These are phyloP conservation scores for Lunularia cruciata DNA, from an alignment of 225 moss, liverwort and hornwort species.

Conservation along the genomic window DNA sequence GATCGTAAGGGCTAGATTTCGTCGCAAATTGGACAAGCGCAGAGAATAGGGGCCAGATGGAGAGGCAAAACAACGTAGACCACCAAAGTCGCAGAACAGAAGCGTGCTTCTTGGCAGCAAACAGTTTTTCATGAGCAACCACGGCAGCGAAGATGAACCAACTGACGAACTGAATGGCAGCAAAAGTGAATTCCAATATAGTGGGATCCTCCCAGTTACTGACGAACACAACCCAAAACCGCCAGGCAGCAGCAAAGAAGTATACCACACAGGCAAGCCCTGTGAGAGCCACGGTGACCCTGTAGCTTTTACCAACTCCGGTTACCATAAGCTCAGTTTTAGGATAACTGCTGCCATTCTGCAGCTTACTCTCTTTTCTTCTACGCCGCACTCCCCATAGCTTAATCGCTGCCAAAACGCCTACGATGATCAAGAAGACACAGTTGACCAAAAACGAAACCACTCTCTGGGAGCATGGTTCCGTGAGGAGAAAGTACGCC, in stretches of 20 bases:
- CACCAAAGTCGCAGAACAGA: conserved; percentile 40
- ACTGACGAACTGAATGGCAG: conserved; percentile 27
- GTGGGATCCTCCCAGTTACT: conserved; percentile 30
- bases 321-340: conserved; percentile 15
- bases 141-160: conserved; percentile 38
- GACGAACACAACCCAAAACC: conserved; percentile 48
- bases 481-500: conserved; percentile 31
- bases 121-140: conserved; percentile 46
- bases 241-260: conserved; percentile 27
- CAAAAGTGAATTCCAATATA: conserved; percentile 23
- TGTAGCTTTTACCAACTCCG: conserved; percentile 5
- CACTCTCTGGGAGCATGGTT: conserved; percentile 27
- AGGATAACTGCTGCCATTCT: conserved; percentile 8
- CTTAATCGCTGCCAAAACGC: conserved; percentile 27
- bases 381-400: conserved; percentile 23
- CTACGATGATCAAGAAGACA: conserved; percentile 28
- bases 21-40: conserved; percentile 31
- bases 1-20: conserved; percentile 18
- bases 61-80: conserved; percentile 27
- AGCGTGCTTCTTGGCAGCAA: conserved; percentile 30
- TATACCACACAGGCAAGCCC: conserved; percentile 28
- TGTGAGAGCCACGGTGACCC: conserved; percentile 26
- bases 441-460: conserved; percentile 26
- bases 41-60: conserved; percentile 35
- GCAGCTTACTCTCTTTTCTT: not conserved